These are phyloP conservation scores for Suillus alpinus DNA, from an alignment of 768 basidiomycete species.

Conservation along the genomic window DNA sequence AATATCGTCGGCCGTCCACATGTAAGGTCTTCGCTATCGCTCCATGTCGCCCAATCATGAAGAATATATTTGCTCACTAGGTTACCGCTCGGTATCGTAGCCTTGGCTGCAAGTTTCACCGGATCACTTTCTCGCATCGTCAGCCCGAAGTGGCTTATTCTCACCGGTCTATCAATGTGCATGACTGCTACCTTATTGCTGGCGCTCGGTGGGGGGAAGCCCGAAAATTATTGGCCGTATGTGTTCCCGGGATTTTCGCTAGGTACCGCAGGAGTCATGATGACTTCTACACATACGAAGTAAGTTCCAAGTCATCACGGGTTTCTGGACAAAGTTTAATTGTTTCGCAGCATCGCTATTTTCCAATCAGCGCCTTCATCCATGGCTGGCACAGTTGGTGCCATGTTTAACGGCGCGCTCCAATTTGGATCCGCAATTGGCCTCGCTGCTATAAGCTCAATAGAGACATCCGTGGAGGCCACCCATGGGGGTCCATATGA, in stretches of 20 bases:
- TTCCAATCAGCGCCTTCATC: slow-evolving; percentile 45
- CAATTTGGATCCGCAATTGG: slow-evolving; percentile 52
- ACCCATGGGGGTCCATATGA: slow-evolving; percentile 26
- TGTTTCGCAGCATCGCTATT: slow-evolving; percentile 41
- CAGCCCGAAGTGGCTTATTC: slow-evolving; percentile 43
- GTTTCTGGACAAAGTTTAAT: background rate
- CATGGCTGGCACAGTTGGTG: slow-evolving; percentile 53
- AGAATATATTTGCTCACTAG: slow-evolving; percentile 20
- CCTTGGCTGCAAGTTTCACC: slow-evolving; percentile 35
- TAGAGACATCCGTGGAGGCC: slow-evolving; percentile 42
- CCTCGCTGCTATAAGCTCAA: slow-evolving; percentile 45
- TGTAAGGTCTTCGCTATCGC: slow-evolving; percentile 24
- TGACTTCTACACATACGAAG: slow-evolving; percentile 48
- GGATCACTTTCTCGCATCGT: slow-evolving; percentile 36
- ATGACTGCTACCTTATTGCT: slow-evolving; percentile 41
- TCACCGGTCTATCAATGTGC: slow-evolving; percentile 38
- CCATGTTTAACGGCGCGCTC: slow-evolving; percentile 52
- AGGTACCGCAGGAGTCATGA: slow-evolving; percentile 43
- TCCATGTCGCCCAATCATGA: background rate
- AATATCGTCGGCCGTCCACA: slow-evolving; percentile 37
- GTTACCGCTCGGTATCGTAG: slow-evolving; percentile 41
- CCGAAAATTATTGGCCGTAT: slow-evolving; percentile 43
- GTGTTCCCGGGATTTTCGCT: slow-evolving; percentile 49
- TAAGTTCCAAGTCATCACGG: slow-evolving; percentile 21
- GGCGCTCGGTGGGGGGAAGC: slow-evolving; percentile 38